Percentiles rank a stretch among this genome's conserved stretches.
These are phyloP conservation scores for Metschnikowia corniflorae DNA, from an alignment of 805 yeast species.

Conservation along the genomic window DNA sequence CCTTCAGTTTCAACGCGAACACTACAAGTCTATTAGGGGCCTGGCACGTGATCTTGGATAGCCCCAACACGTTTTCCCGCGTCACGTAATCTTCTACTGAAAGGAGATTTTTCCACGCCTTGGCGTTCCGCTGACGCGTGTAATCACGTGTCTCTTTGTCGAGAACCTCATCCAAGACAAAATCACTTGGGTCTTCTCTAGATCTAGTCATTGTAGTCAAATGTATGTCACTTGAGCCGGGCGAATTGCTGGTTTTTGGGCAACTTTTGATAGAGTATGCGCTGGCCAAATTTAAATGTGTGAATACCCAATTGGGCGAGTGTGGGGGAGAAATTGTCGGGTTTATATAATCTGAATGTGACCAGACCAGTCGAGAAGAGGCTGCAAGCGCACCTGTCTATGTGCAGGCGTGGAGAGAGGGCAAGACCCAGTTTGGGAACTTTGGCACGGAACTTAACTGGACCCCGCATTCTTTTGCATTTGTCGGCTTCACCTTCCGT, in stretches of 20 bases:
- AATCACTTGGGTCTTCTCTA: conserved; percentile 10
- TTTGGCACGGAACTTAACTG: too few relatives aligned
- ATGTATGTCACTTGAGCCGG: neutral
- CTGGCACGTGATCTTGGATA: conserved; percentile 20
- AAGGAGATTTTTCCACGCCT: conserved; percentile 37
- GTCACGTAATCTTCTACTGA: conserved; percentile 30
- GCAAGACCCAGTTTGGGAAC: too few relatives aligned
- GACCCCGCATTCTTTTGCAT: too few relatives aligned
- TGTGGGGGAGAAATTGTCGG: too few relatives aligned
- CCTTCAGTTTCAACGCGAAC: conserved; percentile 22
- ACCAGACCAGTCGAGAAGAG: neutral
- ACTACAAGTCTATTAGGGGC: conserved; percentile 21
- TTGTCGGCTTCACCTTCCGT: too few relatives aligned
- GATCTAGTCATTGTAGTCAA: conserved; percentile 3
- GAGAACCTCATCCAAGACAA: conserved; percentile 17
- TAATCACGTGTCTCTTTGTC: conserved; percentile 26
- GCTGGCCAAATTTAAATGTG: too few relatives aligned
- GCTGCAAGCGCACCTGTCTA: conserved; percentile 1
- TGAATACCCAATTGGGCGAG: too few relatives aligned
- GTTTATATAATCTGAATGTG: neutral
- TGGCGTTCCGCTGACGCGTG: conserved; percentile 34
- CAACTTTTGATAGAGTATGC: too few relatives aligned
- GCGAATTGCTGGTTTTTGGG: too few relatives aligned
- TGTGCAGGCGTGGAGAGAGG: conserved; percentile 4
- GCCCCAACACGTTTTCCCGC: conserved; percentile 32